These are phyloP conservation scores for Magnaporthiopsis rhizophila DNA, from an alignment of 2,329 filamentous ascomycete genomes.

Conservation along the genomic window DNA sequence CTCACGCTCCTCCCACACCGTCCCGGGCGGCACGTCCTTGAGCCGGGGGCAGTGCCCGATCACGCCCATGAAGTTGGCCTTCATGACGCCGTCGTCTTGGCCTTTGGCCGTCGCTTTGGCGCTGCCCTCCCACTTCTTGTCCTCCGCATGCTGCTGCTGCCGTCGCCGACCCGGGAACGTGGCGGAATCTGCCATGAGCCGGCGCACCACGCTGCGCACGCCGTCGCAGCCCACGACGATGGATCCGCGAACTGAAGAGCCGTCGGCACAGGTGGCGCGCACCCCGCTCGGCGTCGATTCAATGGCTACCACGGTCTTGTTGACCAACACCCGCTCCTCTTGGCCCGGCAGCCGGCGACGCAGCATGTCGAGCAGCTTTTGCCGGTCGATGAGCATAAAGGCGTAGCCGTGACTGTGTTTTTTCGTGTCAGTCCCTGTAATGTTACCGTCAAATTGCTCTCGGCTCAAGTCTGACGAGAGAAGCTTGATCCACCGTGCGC, in stretches of 20 bases:
- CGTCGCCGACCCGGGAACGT: not conserved
- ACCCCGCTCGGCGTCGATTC: conserved; percentile 12
- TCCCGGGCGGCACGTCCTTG: conserved; percentile 5
- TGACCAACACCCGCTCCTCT: conserved; percentile 12
- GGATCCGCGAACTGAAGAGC: conserved; percentile 16
- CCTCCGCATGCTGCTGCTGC: too few species aligned
- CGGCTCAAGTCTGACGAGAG: too few species aligned
- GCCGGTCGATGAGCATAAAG: conserved; percentile 17
- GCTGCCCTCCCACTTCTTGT: not conserved
- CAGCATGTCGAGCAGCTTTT: conserved; percentile 14
- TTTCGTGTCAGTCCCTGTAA: not conserved
- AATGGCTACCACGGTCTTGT: conserved; percentile 14
- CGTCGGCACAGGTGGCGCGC: conserved; percentile 15
- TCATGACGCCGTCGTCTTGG: conserved; percentile 11
- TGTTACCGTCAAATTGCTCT: too few species aligned
- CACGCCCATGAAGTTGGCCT: conserved; percentile 12
- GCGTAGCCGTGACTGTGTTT: conserved; percentile 16
- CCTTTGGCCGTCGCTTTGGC: not conserved
- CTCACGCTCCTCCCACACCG: conserved; percentile 9
- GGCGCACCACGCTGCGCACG: conserved; percentile 17
- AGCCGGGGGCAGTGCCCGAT: conserved; percentile 10
- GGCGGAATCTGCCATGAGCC: conserved; percentile 12
- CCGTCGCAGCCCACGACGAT: conserved; percentile 20
- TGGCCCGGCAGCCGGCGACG: conserved; percentile 14
- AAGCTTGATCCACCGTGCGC: too few species aligned